Evolutionary conservation across 2,329 filamentous ascomycete genomes (phyloP), one percentile per base, ranked within the genome.

Genomic region (Camillea tinctor): DNA sequence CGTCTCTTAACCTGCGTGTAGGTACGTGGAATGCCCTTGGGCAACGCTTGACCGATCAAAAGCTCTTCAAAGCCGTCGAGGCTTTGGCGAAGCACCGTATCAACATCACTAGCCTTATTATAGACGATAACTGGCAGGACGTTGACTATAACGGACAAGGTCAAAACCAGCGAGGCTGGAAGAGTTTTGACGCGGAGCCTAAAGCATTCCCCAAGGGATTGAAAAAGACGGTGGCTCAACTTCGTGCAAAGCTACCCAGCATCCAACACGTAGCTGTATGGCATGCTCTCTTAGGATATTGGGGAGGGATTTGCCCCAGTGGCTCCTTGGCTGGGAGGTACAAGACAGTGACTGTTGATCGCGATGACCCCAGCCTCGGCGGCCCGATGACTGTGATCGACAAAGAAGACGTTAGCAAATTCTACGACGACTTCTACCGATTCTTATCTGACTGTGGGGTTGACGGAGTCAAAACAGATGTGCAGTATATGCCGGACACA

Each of bases 101-200:
- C 69, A 87, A 89, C 50, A 83, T 98, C 52, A 88, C 87, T 0
- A 96, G 88, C 69, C 81, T 99, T 1, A 97, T 98, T 62, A 96
- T 99, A 63, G 95, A 99, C 68, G 95, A 99, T 72, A 96, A 96
- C 68, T 99, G 95, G 95, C 93, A 97, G 74, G 86, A 89, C 8
- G 82, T 96, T 52, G 86, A 84, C 64, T 76, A 80, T 26, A 67
- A 71, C 22, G 80, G 81, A 0, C 70, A 79, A 4, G 78, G 80
- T 19, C 82, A 85, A 63, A 86, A 83, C 63, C 81, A 84, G 54
- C 76, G 84, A 59, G 84, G 88, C 23, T 96, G 91, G 92, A 84
- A 85, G 9, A 85, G 89, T 7, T 98, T 99, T 64, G 93, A 98
- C 71, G 95, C 94, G 0, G 91, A 96, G 60, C 82, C 86, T 11